phyloP scores from a whole-genome alignment of 495 filamentous ascomycete species.

The Penicillium salamii region DNA sequence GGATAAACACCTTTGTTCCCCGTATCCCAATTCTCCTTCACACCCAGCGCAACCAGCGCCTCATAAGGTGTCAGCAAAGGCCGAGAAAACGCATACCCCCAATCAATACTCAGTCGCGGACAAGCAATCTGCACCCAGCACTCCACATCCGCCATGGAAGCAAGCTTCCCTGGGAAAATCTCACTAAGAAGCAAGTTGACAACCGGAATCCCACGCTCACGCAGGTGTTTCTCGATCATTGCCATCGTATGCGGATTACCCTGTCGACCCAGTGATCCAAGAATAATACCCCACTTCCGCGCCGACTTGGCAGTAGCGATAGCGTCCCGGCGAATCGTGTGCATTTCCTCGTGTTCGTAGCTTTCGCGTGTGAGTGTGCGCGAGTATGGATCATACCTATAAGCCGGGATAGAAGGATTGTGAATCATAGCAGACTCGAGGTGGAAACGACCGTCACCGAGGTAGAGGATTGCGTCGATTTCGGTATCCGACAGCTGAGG shows the following conservation, averaged over 20 bases:
- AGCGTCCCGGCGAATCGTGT: slow-evolving; percentile 71
- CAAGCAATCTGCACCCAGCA: slow-evolving; percentile 98
- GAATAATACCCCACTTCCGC: slow-evolving; percentile 88
- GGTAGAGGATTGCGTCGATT: slow-evolving; percentile 82
- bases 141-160: slow-evolving; percentile 87
- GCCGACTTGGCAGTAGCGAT: slow-evolving; percentile 71
- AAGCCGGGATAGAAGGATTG: slow-evolving; percentile 84
- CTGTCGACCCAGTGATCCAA: slow-evolving; percentile 88
- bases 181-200: slow-evolving; percentile 85
- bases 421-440: slow-evolving; percentile 99
- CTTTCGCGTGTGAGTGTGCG: slow-evolving; percentile 83
- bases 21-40: slow-evolving; percentile 70
- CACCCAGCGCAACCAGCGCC: slow-evolving; percentile 81
- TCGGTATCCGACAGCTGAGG: slow-evolving; percentile 59
- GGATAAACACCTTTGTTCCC: slow-evolving; percentile 75
- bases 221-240: slow-evolving; percentile 74
- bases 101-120: slow-evolving; percentile 92
- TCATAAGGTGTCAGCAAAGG: slow-evolving; percentile 93
- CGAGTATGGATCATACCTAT: slow-evolving; percentile 96
- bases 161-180: slow-evolving; percentile 94
- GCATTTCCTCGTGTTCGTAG: slow-evolving; percentile 89
- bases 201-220: slow-evolving; percentile 64
- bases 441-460: slow-evolving; percentile 96
- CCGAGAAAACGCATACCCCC: slow-evolving; percentile 92
- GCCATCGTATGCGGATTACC: slow-evolving; percentile 92